Percentiles rank a stretch among this genome's conserved stretches.
These are phyloP conservation scores for Pisolithus orientalis DNA, from an alignment of 768 basidiomycete genomes.

Conservation along the genomic window DNA sequence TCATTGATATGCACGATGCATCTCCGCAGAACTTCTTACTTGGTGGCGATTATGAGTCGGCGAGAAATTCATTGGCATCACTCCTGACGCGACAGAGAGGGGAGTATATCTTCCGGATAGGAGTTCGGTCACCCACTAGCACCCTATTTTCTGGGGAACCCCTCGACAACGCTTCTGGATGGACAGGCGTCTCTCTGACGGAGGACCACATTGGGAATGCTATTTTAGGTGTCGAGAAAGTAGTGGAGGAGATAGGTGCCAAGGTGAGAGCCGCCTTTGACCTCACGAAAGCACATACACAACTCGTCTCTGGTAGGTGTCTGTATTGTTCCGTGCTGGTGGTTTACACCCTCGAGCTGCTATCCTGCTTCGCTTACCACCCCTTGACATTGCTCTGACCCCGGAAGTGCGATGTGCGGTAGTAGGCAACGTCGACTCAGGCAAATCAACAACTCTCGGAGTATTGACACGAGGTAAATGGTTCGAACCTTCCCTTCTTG, in stretches of 20 bases:
- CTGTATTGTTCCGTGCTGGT: conserved; percentile 44
- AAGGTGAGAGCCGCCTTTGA: conserved; percentile 43
- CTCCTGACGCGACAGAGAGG: conserved; percentile 64
- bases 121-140: conserved; percentile 53
- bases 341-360: conserved; percentile 48
- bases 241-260: conserved; percentile 74
- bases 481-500: conserved; percentile 13
- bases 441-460: conserved; percentile 91
- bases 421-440: conserved; percentile 91
- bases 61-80: conserved; percentile 58
- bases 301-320: conserved; percentile 35
- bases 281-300: background rate
- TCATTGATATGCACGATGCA: conserved; percentile 9
- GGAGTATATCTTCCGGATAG: conserved; percentile 72
- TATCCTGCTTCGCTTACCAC: conserved; percentile 67
- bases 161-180: conserved; percentile 40
- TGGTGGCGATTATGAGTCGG: conserved; percentile 41
- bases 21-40: conserved; percentile 36
- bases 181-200: conserved; percentile 49
- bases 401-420: conserved; percentile 94
- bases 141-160: conserved; percentile 49
- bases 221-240: conserved; percentile 35
- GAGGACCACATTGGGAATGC: conserved; percentile 47
- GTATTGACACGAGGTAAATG: conserved; percentile 83
- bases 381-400: conserved; percentile 67